These are phyloP conservation scores for Eimeria necatrix DNA, from an alignment of 169 alveolate genomes.

Conservation along the genomic window DNA sequence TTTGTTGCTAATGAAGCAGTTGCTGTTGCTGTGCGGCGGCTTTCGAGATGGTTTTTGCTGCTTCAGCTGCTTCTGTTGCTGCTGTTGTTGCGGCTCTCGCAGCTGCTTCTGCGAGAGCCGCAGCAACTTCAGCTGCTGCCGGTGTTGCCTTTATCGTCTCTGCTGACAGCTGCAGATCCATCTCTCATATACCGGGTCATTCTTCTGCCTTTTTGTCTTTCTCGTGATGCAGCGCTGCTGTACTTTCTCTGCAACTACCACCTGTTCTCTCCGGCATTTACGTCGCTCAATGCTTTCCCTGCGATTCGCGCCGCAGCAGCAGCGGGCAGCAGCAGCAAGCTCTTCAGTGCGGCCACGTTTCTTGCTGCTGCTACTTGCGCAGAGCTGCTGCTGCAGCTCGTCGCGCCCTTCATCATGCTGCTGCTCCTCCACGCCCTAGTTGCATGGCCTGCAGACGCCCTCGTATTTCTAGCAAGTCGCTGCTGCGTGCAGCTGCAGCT, in stretches of 20 bases:
- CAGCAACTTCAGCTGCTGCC: neutral
- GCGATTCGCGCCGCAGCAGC: constrained; percentile 83
- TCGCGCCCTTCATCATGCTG: constrained; percentile 35
- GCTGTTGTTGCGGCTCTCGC: no score
- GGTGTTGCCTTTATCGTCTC: neutral
- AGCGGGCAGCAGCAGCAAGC: constrained; percentile 81
- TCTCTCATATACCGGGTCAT: neutral
- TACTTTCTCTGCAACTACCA: constrained; percentile 69
- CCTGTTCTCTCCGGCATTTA: constrained; percentile 81
- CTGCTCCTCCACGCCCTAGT: constrained; percentile 25
- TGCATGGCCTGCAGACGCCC: constrained; percentile 38
- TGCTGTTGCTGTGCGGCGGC: no score
- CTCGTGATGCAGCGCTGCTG: constrained; percentile 57
- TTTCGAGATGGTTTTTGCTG: no score
- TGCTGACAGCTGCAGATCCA: neutral
- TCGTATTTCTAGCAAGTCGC: constrained; percentile 19
- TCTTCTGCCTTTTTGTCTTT: neutral
- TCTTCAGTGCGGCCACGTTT: constrained; percentile 80
- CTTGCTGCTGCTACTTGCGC: constrained; percentile 77
- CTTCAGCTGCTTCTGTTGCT: no score
- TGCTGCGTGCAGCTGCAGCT: neutral
- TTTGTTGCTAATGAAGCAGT: no score
- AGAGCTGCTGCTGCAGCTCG: constrained; percentile 77
- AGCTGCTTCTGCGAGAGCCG: no score
- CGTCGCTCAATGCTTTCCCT: constrained; percentile 81